Base-by-base conservation (phyloP, 75 land plant species). In the Selaginella tamariscina region DNA sequence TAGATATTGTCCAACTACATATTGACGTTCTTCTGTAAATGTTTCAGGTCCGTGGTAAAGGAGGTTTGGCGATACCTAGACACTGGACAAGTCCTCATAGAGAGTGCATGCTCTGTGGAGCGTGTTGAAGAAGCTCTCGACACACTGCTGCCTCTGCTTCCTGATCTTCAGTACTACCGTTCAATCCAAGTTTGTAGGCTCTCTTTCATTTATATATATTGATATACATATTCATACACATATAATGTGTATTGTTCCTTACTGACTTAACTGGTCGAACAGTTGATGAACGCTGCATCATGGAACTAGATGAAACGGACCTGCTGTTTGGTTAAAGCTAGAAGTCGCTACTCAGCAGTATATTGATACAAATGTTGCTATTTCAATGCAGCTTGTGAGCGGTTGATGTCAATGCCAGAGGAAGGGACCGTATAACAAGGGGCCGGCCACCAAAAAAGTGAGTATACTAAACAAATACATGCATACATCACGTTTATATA, bases 221-320 rank as follows among this genome's bases (percentile, higher is more conserved):
- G 18, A 49, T 31, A 24, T 65, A 2, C 30, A 8, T 65, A 24
- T 65, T 8, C 27, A 28, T 27, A 24, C 66, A 60, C 11, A 2
- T 65, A 20, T 65, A 15, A 39, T 5, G 15, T 5, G 49, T 5
- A 5, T 39, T 15, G 5, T 39, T 15, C 15, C 49, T 5, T 39
- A 39, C 49, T 39, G 11, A 39, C n/a, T n/a, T 39, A 15, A 5
- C 15, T 39, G 49, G 11, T 23, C 68, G 8, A 56, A 30, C 78
- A 95, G 99, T 90, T 79, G 99, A 95, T 82, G 99, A 95, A 32
- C 83, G 99, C 22, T 90, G 86, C 72, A 95, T 82, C 30, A 95
- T 95, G 99, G 99, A 95, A 78, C 74, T 95, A 49, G 99, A 95
- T 79, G 99, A 95, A 79, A 95, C 99, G 60, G 99, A 95, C 92